A percentile compares a stretch with the other conserved stretches of the same genome.
Conservation (phyloP, 192 early-diverging fungal genomes). For the Backusella circina region DNA sequence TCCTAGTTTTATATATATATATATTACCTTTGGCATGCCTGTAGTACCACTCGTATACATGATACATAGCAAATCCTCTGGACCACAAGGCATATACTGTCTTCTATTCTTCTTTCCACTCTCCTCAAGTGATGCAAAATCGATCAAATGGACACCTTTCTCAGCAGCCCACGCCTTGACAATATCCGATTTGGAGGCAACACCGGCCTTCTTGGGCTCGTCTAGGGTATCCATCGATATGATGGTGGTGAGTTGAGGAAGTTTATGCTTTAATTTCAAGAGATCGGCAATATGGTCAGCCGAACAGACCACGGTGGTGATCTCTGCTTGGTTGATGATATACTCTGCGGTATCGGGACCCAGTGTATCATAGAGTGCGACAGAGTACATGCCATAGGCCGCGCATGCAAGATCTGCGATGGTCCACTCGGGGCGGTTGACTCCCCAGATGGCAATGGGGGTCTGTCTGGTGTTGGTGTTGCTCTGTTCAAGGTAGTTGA, state of each 20-base stretch:
- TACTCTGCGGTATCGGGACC: slow-evolving; percentile 80
- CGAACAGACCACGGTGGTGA: slow-evolving; percentile 58
- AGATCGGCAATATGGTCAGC: slow-evolving; percentile 39
- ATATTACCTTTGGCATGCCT: slow-evolving; percentile 48
- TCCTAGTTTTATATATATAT: not conserved
- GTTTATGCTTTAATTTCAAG: slow-evolving; percentile 50
- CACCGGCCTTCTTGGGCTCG: not conserved
- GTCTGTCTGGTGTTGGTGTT: not conserved
- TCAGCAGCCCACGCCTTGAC: slow-evolving; percentile 43
- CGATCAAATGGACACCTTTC: slow-evolving; percentile 36
- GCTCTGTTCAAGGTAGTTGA: slow-evolving; percentile 52
- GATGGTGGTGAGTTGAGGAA: slow-evolving; percentile 64
- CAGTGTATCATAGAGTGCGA: slow-evolving; percentile 91
- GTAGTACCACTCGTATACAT: slow-evolving; percentile 88
- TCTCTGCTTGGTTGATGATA: slow-evolving; percentile 86
- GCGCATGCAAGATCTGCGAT: slow-evolving; percentile 60
- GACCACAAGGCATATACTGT: slow-evolving; percentile 51
- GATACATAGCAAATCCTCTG: slow-evolving; percentile 66
- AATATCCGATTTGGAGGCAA: not conserved
- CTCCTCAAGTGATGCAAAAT: slow-evolving; percentile 40
- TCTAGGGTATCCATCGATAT: slow-evolving; percentile 58
- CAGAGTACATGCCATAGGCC: slow-evolving; percentile 58
- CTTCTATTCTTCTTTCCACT: slow-evolving; percentile 52
- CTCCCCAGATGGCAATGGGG: slow-evolving; percentile 14
- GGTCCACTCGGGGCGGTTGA: slow-evolving; percentile 58